Evolutionary conservation across 345 rosid genomes (phyloP).

Genomic region (Cardiospermum halicacabum): DNA sequence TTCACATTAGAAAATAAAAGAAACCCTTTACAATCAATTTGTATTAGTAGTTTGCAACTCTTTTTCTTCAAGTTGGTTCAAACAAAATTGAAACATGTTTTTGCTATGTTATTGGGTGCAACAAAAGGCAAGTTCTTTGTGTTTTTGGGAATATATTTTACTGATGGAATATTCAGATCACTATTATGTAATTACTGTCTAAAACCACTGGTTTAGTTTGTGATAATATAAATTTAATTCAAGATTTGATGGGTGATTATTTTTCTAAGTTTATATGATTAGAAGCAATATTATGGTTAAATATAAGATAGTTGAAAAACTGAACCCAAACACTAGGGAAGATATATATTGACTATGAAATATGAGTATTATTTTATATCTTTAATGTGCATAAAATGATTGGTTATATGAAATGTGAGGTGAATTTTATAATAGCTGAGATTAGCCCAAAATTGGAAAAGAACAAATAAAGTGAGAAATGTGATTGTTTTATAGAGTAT

Average conservation of each 20-base stretch:
- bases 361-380: too few relatives aligned
- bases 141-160: slow-evolving; percentile 3
- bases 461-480: slow-evolving; percentile 4
- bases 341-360: slow-evolving; percentile 2
- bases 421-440: too few relatives aligned
- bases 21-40: too few relatives aligned
- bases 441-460: background rate
- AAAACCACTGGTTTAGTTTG: too few relatives aligned
- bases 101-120: slow-evolving; percentile 11
- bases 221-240: background rate
- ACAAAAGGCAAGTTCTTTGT: background rate
- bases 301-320: background rate
- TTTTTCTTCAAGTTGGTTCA: slow-evolving; percentile 8
- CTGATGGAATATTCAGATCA: slow-evolving; percentile 2
- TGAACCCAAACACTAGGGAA: background rate
- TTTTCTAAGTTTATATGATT: background rate
- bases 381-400: background rate
- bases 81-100: background rate
- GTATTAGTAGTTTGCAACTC: background rate
- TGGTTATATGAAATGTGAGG: background rate
- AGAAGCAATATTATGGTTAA: background rate
- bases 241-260: background rate
- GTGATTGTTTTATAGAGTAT: slow-evolving; percentile 1
- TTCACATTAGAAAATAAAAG: too few relatives aligned
- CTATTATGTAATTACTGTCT: background rate